Evolutionary conservation across 2,329 filamentous ascomycete genomes (phyloP), one percentile per base, ranked within the genome.

Genomic region (Diaporthe caulivora): DNA sequence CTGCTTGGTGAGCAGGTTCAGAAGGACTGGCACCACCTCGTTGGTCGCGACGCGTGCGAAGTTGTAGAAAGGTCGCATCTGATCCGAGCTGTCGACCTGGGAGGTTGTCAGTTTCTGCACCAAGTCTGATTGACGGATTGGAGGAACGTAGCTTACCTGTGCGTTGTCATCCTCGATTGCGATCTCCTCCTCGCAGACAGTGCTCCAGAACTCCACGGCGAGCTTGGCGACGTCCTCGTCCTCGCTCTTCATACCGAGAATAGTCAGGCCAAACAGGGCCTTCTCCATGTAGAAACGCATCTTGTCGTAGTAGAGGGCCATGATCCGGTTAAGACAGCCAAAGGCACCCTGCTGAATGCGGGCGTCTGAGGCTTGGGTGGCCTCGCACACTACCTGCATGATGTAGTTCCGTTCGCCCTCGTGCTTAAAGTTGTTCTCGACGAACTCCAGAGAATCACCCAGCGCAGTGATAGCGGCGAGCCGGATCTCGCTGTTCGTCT

Each of bases 251-350:
- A 99, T 99, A 78, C 97, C 97, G 82, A 98, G 92, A 76, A 99
- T 98, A 51, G 97, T 99, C 53, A 99, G 89, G 73, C 97, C 97
- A 80, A 99, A 99, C 55, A 99, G 90, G 47, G 97, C 97, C 91
- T 98, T 98, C 89, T 99, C 97, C 97, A 99, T 99, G 87, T 99
- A 99, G 86, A 98, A 99, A 80, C 95, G 93, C 97, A 99, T 99
- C 87, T 98, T 97, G 80, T 99, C 97, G 84, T 99, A 99, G 89
- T 99, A 99, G 76, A 98, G 90, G 75, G 90, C 94, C 97, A 99
- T 99, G 84, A 99, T 98, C 80, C 97, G 92, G 90, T 99, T 99
- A 78, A 99, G 87, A 83, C 97, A 98, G 79, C 97, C 97, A 82
- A 98, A 99, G 55, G 97, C 94, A 75, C 95, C 95, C 82, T 98